Base-by-base conservation (phyloP, 106 monocot species). In the Apostasia ramifera region DNA sequence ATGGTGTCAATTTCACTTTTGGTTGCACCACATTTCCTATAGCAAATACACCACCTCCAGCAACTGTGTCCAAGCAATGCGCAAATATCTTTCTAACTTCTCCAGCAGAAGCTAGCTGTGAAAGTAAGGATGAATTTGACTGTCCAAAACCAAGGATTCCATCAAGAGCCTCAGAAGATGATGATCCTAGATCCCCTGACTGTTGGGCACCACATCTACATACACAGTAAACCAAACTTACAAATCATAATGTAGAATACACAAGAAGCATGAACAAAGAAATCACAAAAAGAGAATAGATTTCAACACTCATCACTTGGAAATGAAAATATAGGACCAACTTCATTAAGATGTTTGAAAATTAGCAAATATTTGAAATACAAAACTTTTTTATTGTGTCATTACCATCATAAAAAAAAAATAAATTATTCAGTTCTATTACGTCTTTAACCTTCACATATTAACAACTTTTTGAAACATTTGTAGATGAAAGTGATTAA, bases 111-210 rank as follows among this genome's bases (percentile, higher is more conserved):
- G 89, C 91, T 38, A 95, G 57, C 49, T 95, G 95, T 10, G 95
- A 89, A 61, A 95, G 55, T 68, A 89, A 77, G 6, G 95, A 95
- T 46, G 86, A 79, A 77, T 92, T 95, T 46, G 95, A 76, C 63
- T 95, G 92, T 8, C 95, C 95, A 74, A 95, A 95, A 52, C 95
- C 95, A 55, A 95, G 66, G 57, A 95, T 88, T 54, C 95, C 95
- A 75, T 95, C 95, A 53, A 95, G 72, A 47, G 88, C 95, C 65
- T 69, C 78, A 54, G 52, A 63, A 54, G 52, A 63, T 47, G 89
- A 86, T 41, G 85, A 73, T 71, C 83, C 83, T 61, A 92, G 77
- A 62, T 88, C 81, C 14, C 91, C 95, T 71, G 88, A 54, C 42
- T 71, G 60, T 15, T 70, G 44, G 53, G 58, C 41, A 47, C 67